These are phyloP conservation scores for Tripidium arundinaceum DNA, from an alignment of 202 grass and related monocot genomes.

Conservation along the genomic window DNA sequence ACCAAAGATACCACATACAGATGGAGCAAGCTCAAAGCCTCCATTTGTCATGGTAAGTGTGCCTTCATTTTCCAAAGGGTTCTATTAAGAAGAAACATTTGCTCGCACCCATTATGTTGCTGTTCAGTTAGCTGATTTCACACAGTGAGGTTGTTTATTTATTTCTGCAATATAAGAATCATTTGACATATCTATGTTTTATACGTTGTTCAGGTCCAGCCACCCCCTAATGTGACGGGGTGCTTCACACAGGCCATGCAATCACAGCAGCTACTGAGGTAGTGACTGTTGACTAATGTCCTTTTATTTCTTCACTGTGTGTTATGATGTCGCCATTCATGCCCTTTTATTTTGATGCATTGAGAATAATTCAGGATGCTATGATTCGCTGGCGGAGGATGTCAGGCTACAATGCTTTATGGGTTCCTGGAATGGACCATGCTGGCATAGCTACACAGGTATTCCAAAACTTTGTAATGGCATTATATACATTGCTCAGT, in stretches of 20 bases:
- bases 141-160: background rate
- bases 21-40: slow-evolving; percentile 67
- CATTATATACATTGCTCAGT: no score
- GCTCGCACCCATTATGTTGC: no score
- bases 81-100: background rate
- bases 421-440: slow-evolving; percentile 62
- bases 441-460: slow-evolving; percentile 67
- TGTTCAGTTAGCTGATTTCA: background rate
- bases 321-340: background rate
- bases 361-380: slow-evolving; percentile 53
- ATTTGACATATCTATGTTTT: slow-evolving; percentile 15
- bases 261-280: slow-evolving; percentile 64
- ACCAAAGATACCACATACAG: no score
- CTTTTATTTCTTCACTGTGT: background rate
- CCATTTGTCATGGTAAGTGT: slow-evolving; percentile 51
- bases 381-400: slow-evolving; percentile 68
- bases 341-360: background rate
- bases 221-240: slow-evolving; percentile 97
- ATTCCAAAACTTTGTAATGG: background rate
- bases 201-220: slow-evolving; percentile 56
- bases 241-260: slow-evolving; percentile 96
- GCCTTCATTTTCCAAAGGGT: background rate
- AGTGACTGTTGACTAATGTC: background rate
- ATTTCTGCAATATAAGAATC: background rate
- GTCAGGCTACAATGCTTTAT: slow-evolving; percentile 61